Evolutionary conservation across 345 rosid species (phyloP), one percentile per base, ranked within the genome.

Genomic region (Geranium brycei): DNA sequence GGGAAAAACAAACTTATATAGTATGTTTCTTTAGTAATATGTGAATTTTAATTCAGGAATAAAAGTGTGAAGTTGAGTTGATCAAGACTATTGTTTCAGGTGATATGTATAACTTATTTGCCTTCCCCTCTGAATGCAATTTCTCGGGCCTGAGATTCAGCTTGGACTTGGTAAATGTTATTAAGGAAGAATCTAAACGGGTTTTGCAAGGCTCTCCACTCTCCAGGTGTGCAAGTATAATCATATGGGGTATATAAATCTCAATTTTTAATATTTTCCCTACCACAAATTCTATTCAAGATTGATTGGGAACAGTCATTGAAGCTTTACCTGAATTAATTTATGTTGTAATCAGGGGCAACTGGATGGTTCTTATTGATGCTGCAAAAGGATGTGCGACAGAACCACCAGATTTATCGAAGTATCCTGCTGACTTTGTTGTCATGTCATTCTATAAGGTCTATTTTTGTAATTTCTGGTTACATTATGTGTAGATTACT

Each of bases 351-450:
- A 63, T 41, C 72, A 90, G 95, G 83, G 82, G 85, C 32, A 73
- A 62, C 56, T 89, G 95, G 96, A 83, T 90, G 97, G 87, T 89
- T 67, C 73, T 89, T 76, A 77, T 92, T 67, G 98, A 92, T 83
- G 96, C 98, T 78, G 98, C 98, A 65, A 92, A 92, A 80, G 98
- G 98, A 68, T 86, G 78, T 81, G 83, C 85, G 4, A 82, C 96
- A 28, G 72, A 78, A 38, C 95, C 95, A 59, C 96, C 91, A 38
- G 83, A 92, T 83, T 79, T 92, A 72, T 86, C 84, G 1, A 77
- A 78, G 58, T 85, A 78, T 72, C 90, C 91, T 73, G 97, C 88
- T 17, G 98, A 92, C 79, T 92, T 90, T 83, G 95, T 90, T 75
- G 96, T 73, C 60, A 30, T 86, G 63, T 90, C 99, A 67, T 92